These are phyloP conservation scores for Umbelopsis vinacea DNA, from an alignment of 192 early-diverging fungal species.

Conservation along the genomic window DNA sequence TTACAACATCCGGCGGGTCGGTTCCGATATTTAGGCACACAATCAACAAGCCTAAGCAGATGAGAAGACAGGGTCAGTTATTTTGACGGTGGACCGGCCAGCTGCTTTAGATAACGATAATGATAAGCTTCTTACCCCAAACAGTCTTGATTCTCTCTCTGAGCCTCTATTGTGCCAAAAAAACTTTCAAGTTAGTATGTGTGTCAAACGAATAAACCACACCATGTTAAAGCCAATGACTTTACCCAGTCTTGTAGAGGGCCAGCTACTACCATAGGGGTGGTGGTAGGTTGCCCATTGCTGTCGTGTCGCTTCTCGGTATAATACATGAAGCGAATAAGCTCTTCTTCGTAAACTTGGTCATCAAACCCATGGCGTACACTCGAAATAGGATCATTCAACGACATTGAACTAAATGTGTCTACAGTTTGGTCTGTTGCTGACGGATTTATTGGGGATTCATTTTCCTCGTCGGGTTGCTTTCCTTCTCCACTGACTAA, in stretches of 20 bases:
- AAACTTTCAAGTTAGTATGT: background rate
- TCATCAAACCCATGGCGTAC: constrained; percentile 57
- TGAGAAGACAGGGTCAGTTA: background rate
- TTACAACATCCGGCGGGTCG: constrained; percentile 91
- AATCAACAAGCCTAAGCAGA: constrained; percentile 70
- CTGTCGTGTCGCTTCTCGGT: constrained; percentile 61
- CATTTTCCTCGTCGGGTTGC: constrained; percentile 39
- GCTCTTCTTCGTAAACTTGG: constrained; percentile 53
- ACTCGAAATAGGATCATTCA: background rate
- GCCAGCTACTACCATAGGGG: background rate
- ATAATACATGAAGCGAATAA: constrained; percentile 57
- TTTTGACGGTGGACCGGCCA: too few species aligned
- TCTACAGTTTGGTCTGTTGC: background rate
- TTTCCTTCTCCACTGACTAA: constrained; percentile 54
- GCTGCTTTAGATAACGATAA: too few species aligned
- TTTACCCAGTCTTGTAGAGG: constrained; percentile 55
- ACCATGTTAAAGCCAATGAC: background rate
- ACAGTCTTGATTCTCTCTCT: constrained; percentile 77
- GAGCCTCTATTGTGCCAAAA: constrained; percentile 40
- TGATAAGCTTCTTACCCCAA: constrained; percentile 42
- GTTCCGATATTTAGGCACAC: constrained; percentile 96
- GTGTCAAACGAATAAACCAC: background rate
- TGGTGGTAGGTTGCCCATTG: constrained; percentile 33
- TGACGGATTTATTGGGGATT: constrained; percentile 20
- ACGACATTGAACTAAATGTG: background rate